Evolutionary conservation across 352 stramenopile species (phyloP).

Genomic region (Stramenopiles sp.): DNA sequence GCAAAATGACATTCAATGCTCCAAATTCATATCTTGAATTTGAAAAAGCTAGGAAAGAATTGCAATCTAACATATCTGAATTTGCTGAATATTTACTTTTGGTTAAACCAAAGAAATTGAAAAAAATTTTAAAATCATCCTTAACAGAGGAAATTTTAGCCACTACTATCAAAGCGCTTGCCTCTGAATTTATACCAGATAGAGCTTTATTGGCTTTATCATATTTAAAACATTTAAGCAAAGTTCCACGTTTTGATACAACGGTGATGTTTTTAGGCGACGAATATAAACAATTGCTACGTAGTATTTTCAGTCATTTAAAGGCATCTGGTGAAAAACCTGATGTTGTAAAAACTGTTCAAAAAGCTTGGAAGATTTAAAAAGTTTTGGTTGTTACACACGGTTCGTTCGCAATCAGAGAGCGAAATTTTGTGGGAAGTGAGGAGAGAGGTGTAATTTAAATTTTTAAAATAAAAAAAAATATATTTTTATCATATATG

Average conservation of each 20-base stretch:
- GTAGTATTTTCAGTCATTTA: not conserved
- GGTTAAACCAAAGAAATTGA: not conserved
- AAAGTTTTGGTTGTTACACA: no score
- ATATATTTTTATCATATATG: no score
- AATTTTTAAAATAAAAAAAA: no score
- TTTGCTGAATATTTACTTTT: not conserved
- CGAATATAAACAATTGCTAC: not conserved
- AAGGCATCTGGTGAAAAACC: not conserved
- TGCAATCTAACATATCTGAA: not conserved
- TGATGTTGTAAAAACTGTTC: not conserved
- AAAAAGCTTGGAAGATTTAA: not conserved
- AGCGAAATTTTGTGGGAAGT: no score
- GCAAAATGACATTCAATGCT: not conserved
- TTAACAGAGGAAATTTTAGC: conserved; percentile 6
- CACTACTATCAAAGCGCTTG: not conserved
- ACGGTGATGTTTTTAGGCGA: not conserved
- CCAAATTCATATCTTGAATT: conserved; percentile 1
- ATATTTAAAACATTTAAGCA: conserved; percentile 8
- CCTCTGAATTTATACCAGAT: not conserved
- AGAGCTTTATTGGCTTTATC: not conserved
- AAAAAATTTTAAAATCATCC: not conserved
- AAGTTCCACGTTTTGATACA: conserved; percentile 1
- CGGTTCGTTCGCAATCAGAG: no score
- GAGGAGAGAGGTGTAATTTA: no score
- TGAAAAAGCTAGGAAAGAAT: not conserved